Percentiles rank a stretch among this genome's conserved stretches.
phyloP scores from a whole-genome alignment of 2,329 filamentous ascomycete species.

The Stachybotrys chlorohalonatus region DNA sequence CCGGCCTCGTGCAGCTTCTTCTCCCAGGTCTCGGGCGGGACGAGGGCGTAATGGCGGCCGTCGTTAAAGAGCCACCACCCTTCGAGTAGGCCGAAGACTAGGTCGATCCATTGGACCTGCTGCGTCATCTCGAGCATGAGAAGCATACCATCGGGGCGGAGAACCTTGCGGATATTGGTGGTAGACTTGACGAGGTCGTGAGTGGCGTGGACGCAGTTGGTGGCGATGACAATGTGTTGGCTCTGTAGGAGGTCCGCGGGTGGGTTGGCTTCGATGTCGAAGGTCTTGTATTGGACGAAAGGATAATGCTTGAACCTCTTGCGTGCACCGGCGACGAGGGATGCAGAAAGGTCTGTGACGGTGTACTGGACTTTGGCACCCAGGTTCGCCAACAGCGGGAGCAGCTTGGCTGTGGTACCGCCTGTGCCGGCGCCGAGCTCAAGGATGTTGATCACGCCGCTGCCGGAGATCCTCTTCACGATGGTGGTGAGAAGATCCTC shows the following conservation, averaged over 20 bases:
- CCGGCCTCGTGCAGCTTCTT: slow-evolving; percentile 5
- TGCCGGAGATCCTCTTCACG: background rate
- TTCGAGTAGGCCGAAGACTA: slow-evolving; percentile 23
- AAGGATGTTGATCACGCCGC: slow-evolving; percentile 23
- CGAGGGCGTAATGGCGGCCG: slow-evolving; percentile 12
- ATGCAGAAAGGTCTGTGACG: slow-evolving; percentile 30
- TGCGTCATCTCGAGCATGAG: slow-evolving; percentile 19
- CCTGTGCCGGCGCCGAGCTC: slow-evolving; percentile 35
- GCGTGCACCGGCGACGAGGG: slow-evolving; percentile 17
- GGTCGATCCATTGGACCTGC: slow-evolving; percentile 16
- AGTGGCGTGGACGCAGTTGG: slow-evolving; percentile 28
- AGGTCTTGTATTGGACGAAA: slow-evolving; percentile 1
- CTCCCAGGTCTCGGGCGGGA: slow-evolving; percentile 5
- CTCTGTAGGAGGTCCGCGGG: slow-evolving; percentile 4
- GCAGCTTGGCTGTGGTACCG: slow-evolving; percentile 25
- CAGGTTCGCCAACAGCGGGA: slow-evolving; percentile 11
- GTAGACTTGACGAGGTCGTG: slow-evolving; percentile 9
- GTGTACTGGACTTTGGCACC: slow-evolving; percentile 25
- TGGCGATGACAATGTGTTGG: slow-evolving; percentile 23
- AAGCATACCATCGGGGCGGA: slow-evolving; percentile 19
- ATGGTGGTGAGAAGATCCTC: slow-evolving; percentile 6
- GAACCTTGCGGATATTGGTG: slow-evolving; percentile 10
- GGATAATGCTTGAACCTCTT: slow-evolving; percentile 10
- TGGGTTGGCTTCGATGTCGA: slow-evolving; percentile 19
- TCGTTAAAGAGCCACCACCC: slow-evolving; percentile 26